phyloP scores from a whole-genome alignment of 805 yeast species.

The Ascoidea asiatica region DNA sequence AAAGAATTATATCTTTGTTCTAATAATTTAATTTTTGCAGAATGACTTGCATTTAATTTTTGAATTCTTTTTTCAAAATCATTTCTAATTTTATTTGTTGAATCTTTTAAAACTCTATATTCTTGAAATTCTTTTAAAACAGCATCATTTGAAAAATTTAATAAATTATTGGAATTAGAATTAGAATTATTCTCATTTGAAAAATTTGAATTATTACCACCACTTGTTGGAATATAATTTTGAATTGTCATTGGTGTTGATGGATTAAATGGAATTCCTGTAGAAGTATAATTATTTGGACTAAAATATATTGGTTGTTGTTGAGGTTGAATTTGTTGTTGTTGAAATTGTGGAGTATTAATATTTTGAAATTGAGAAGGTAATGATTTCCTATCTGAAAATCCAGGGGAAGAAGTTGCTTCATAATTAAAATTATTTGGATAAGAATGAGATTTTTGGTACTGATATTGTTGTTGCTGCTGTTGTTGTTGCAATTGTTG shows the following conservation, averaged over 20 bases:
- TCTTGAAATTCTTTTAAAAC: neutral
- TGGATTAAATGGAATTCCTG: too few relatives aligned
- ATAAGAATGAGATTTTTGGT: too few relatives aligned
- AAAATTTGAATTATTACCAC: too few relatives aligned
- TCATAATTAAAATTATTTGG: too few relatives aligned
- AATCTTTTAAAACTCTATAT: too few relatives aligned
- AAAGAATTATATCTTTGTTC: neutral
- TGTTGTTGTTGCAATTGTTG: neutral
- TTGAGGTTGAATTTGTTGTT: neutral
- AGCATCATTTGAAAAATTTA: too few relatives aligned
- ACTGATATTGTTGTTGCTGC: neutral
- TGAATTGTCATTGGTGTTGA: neutral
- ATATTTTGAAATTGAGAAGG: too few relatives aligned
- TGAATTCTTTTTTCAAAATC: neutral
- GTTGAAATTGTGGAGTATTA: too few relatives aligned
- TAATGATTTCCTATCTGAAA: too few relatives aligned
- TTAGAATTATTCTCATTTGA: neutral
- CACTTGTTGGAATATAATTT: too few relatives aligned
- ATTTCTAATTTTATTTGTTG: neutral
- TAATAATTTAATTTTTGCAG: too few relatives aligned
- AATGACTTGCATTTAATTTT: neutral
- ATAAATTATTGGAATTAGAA: neutral
- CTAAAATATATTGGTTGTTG: neutral
- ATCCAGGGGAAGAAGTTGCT: too few relatives aligned
- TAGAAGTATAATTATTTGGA: neutral